Base-by-base conservation (phyloP, 192 early-diverging fungal genomes). In the Radiomyces spectabilis region DNA sequence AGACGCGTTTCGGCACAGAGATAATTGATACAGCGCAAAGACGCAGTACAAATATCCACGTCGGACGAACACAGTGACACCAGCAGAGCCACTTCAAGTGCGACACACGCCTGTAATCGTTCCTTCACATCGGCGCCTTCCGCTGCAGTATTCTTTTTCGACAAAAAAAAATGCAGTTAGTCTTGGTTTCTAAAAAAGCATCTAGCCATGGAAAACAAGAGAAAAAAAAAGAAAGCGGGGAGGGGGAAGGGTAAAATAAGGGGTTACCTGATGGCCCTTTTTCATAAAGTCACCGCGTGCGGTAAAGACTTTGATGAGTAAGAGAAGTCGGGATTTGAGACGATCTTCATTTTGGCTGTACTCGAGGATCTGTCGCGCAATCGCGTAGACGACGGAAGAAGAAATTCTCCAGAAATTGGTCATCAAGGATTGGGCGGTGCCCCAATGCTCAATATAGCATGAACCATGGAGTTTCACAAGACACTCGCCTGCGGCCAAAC, bases 341-440 rank as follows among this genome's bases (percentile, higher is more conserved):
- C 74, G 73, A 41, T 85, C 75, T 27, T 82, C 81, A 16, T 75
- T 75, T 25, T 75, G 75, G 55, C 77, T 79, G 27, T 73, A 66
- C 35, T 91, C 85, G 24, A 94, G 73, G n/a, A 93, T 71, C 45
- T 87, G 78, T 30, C 82, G 78, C 2, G 88, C 80, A 37, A 88
- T 58, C 4, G 77, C 68, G 38, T 82, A 73, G 48, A 85, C 78
- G 22, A 76, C 63, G 65, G 74, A 62, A 5, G 70, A 73, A 39
- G 68, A 50, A 2, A 86, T 65, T 10, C 75, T 80, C 92, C 92
- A 94, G 59, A 89, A 87, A 1, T 69, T 83, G 25, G 67, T 53
- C 74, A 91, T 82, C 15, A 45, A 63, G 21, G 72, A 71, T 0
- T 80, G 82, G 13, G 71, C 65, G 18, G 88, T 80, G 4, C 90